Percentiles rank a stretch among this genome's conserved stretches.
Conservation (phyloP, 371 early-diverging fungal species). For the Paraphysoderma sedebokerense region DNA sequence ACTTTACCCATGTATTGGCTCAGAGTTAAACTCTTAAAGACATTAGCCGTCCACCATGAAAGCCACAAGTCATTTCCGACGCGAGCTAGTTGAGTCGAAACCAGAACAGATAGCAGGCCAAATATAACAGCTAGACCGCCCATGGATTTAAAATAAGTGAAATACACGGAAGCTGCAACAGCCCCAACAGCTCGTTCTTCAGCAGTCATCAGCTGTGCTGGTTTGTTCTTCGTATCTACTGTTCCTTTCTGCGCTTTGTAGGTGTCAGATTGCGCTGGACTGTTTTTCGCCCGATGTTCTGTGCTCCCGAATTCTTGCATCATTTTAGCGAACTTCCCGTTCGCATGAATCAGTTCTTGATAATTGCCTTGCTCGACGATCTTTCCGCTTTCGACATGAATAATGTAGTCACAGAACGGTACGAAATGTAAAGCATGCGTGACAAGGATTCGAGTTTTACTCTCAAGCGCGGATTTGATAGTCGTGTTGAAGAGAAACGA, state of each 20-base stretch:
- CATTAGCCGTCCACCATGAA: conserved; percentile 10
- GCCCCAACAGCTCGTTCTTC: conserved; percentile 20
- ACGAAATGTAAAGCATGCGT: conserved; percentile 60
- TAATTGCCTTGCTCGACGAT: conserved; percentile 56
- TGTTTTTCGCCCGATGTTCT: too few relatives aligned
- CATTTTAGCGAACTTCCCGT: conserved; percentile 27
- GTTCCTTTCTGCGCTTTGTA: too few relatives aligned
- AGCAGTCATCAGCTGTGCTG: conserved; percentile 17
- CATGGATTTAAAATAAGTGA: conserved; percentile 4
- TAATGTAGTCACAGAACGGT: conserved; percentile 39
- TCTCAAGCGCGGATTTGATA: conserved; percentile 25
- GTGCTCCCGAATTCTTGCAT: conserved; percentile 1
- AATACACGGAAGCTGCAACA: conserved; percentile 14
- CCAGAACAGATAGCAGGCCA: conserved; percentile 4
- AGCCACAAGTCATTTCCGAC: conserved; percentile 20
- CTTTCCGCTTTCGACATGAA: conserved; percentile 57
- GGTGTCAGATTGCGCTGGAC: too few relatives aligned
- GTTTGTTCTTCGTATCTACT: too few relatives aligned
- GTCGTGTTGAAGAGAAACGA: conserved; percentile 48
- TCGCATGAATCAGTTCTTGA: conserved; percentile 37
- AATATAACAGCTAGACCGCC: not conserved
- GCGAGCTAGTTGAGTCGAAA: conserved; percentile 10
- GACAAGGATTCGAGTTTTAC: conserved; percentile 62
- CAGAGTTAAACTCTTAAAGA: not conserved
- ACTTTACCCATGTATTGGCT: conserved; percentile 7